Base-by-base conservation (phyloP, 2,329 filamentous ascomycete genomes). In the Alternaria infectoria region DNA sequence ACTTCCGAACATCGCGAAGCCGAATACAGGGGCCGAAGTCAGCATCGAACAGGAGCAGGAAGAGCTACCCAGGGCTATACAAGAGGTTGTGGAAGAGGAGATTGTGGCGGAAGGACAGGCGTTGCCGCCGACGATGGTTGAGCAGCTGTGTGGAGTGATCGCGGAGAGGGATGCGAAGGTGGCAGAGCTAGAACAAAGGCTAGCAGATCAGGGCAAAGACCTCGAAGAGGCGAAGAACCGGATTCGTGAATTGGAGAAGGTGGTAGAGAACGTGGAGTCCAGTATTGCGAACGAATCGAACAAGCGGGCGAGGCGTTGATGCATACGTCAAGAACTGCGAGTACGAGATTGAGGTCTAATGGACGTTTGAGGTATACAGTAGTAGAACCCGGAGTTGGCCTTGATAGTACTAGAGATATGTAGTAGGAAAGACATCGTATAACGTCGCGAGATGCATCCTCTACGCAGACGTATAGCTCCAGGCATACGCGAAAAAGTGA, bases 261-360 rank as follows among this genome's bases (percentile, higher is more conserved):
- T 6, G 21, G 21, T 21, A 21, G 21, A 21, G 21, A 21, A 21
- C 21, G 21, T 21, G 21, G 21, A 21, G 21, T 3, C 21, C 21
- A 21, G 21, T 21, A 21, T 21, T 21, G 21, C 21, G 21, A 21
- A 21, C 21, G 21, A 21, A 21, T 21, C 21, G 21, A 21, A 5
- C 4, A 40, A 40, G 36, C 36, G 1, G 8, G 36, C 36, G 15
- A 40, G 36, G 36, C 1, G 36, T 40, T 40, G 15, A 40, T 40
- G 36, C 36, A 40, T 40, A 40, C 36, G 0, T 40, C 36, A 2
- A 17, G n/a, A 6, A 8, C 0, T n/a, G n/a, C 36, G 36, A 40
- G n/a, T 17, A 40, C 36, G 36, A 17, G 3, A 40, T 0, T 6
- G n/a, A 40, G n/a, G n/a, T 6, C 0, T 0, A 40, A 40, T 0